These are phyloP conservation scores for Sporisorium exsertum DNA, from an alignment of 1,284 basidiomycete genomes.

Conservation along the genomic window DNA sequence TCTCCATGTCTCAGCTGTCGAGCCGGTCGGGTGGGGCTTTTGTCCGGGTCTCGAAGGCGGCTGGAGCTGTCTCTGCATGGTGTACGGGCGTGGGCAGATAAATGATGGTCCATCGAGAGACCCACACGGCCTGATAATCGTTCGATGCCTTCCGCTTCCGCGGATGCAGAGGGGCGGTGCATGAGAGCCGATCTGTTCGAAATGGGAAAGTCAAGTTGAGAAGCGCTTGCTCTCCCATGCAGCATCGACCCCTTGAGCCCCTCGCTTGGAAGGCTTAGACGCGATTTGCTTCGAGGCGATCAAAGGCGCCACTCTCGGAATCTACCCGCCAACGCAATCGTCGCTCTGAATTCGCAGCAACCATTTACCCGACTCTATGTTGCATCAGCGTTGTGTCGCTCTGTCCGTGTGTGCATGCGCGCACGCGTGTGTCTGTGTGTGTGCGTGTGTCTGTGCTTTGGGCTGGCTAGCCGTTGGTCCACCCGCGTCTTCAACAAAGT, in stretches of 20 bases:
- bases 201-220: not conserved
- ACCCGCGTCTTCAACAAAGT: not conserved
- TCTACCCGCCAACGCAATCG: not conserved
- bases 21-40: not conserved
- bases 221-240: not conserved
- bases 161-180: not conserved
- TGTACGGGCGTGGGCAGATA: not conserved
- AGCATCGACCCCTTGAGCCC: not conserved
- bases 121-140: not conserved
- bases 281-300: not conserved
- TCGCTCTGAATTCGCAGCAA: not conserved
- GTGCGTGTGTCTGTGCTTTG: not conserved
- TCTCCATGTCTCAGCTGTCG: not conserved
- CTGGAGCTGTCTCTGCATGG: not conserved
- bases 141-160: not conserved
- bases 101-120: not conserved
- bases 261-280: constrained; percentile 3
- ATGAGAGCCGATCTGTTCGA: not conserved
- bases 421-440: not conserved
- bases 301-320: not conserved
- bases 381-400: not conserved
- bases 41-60: not conserved
- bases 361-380: constrained; percentile 1
- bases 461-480: not conserved
- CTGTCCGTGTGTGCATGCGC: not conserved